Conservation (phyloP, 306 rosid species). For the Quercus glauca region DNA sequence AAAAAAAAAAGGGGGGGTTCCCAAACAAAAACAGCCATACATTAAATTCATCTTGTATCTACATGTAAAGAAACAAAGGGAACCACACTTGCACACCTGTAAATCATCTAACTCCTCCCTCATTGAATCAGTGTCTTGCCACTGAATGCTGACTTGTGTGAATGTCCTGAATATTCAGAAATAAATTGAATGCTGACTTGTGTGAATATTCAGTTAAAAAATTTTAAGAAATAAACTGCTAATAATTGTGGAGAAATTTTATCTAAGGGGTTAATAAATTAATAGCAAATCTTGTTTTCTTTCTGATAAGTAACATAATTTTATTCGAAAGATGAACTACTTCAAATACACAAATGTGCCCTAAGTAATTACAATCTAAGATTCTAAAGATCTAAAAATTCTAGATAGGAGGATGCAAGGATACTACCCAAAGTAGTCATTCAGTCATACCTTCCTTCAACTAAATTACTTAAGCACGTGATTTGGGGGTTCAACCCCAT, state of each 20-base stretch:
- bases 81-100: slow-evolving; percentile 54
- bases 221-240: not conserved
- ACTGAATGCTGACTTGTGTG: slow-evolving; percentile 97
- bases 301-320: not conserved
- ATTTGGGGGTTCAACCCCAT: no score
- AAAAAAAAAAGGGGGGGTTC: not conserved
- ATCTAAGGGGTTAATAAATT: not conserved
- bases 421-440: no score
- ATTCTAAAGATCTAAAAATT: no score
- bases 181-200: slow-evolving; percentile 79
- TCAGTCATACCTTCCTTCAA: no score
- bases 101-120: slow-evolving; percentile 97
- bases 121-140: slow-evolving; percentile 98
- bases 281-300: not conserved
- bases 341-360: no score
- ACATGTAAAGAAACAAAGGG: slow-evolving; percentile 12
- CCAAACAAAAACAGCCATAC: slow-evolving; percentile 2
- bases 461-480: no score
- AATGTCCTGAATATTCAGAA: slow-evolving; percentile 58
- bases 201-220: slow-evolving; percentile 8
- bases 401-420: no score
- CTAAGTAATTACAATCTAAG: no score
- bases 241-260: not conserved
- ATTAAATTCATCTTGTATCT: slow-evolving; percentile 6
- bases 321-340: no score